Evolutionary conservation across 2,329 filamentous ascomycete genomes (phyloP).

Genomic region (Colletotrichum horii): DNA sequence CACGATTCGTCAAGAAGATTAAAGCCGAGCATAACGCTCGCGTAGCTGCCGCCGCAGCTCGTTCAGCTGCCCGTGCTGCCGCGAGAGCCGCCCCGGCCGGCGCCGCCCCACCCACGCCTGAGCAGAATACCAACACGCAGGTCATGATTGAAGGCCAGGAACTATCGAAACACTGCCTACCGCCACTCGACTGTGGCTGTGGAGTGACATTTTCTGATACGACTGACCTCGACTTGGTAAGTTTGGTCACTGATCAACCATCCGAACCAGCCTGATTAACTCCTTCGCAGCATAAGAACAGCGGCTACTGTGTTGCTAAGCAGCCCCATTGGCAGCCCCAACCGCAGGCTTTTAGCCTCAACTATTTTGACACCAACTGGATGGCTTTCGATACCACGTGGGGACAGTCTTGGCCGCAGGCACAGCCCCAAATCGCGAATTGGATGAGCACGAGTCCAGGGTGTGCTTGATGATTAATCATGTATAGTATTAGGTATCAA

Average conservation of each 20-base stretch:
- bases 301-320: neutral
- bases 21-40: neutral
- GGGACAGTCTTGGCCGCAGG: neutral
- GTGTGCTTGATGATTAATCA: neutral
- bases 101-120: neutral
- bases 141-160: neutral
- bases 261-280: neutral
- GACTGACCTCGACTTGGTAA: neutral
- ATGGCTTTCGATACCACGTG: neutral
- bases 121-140: neutral
- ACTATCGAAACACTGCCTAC: too few relatives aligned
- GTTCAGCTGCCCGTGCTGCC: neutral
- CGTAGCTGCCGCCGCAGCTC: slow-evolving; percentile 1
- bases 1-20: slow-evolving; percentile 2
- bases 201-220: neutral
- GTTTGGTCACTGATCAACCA: neutral
- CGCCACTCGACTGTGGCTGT: neutral
- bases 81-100: neutral
- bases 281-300: neutral
- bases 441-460: neutral
- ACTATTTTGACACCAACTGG: neutral
- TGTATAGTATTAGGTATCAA: neutral
- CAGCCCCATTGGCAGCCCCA: neutral
- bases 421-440: neutral
- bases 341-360: neutral